Base-by-base conservation (phyloP, 164 flowering plant genomes). In the Liquidambar formosana region DNA sequence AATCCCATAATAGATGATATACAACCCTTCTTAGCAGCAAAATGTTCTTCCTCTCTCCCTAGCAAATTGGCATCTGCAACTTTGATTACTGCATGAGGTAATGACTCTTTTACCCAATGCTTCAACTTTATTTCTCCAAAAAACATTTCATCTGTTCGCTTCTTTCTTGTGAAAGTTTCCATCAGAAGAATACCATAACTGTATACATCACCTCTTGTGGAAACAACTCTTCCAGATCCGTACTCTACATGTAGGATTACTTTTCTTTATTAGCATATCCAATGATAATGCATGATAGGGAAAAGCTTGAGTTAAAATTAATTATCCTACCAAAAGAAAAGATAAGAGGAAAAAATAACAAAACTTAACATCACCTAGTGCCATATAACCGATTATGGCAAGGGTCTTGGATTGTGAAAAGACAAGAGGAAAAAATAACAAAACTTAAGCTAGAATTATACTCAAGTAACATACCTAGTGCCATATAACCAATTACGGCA, bases 391-490 rank as follows among this genome's bases (percentile, higher is more conserved):
- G 58, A 74, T 49, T 43, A 73, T 68, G 2, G 73, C 77, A 1
- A 75, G 18, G 46, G 78, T 75, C 49, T 15, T 38, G 25, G 78
- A 65, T 13, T 65, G 70, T 10, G 57, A 33, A 33, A 33, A 33
- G 6, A n/a, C n/a, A 33, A 33, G 41, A 33, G 6, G 6, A 2
- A 33, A 2, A 33, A 33, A 33, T 33, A 2, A 33, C 6, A 33
- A 33, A 33, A 2, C 28, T 13, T 22, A 65, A n/a, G n/a, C n/a
- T n/a, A n/a, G n/a, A n/a, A n/a, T n/a, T n/a, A n/a, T n/a, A n/a
- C n/a, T n/a, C n/a, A n/a, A n/a, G n/a, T n/a, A n/a, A 19, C n/a
- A 16, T 62, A 74, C 77, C 73, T 74, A 73, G 77, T 54, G 77
- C 65, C 65, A 69, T 64, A 44, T 69, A 74, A 0, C 77, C 77